A percentile compares a stretch with the other conserved stretches of the same genome.
These are phyloP conservation scores for Lepidium didymum DNA, from an alignment of 345 rosid genomes.

Conservation along the genomic window DNA sequence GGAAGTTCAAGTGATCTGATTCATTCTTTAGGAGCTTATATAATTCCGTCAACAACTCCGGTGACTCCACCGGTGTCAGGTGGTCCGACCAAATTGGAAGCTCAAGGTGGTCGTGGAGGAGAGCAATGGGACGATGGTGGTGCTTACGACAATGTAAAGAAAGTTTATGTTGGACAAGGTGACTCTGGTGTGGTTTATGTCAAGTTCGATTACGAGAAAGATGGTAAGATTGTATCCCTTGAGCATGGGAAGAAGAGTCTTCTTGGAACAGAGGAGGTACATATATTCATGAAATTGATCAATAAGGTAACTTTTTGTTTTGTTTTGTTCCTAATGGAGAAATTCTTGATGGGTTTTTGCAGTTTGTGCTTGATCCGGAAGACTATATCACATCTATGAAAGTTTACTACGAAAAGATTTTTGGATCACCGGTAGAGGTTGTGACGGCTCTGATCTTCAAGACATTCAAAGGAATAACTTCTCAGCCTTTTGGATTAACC, in stretches of 20 bases:
- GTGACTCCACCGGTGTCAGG: slow-evolving; percentile 5
- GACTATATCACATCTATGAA: slow-evolving; percentile 23
- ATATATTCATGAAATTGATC: neutral
- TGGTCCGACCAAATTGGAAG: slow-evolving; percentile 23
- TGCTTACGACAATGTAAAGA: slow-evolving; percentile 22
- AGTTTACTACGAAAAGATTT: slow-evolving; percentile 28
- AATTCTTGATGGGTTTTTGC: too few relatives aligned
- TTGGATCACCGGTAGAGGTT: slow-evolving; percentile 2
- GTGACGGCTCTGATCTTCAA: slow-evolving; percentile 19
- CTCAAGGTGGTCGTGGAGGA: slow-evolving; percentile 31
- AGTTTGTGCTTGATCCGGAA: slow-evolving; percentile 17
- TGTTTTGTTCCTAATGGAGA: neutral
- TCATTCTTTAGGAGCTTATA: slow-evolving; percentile 24
- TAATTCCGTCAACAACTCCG: slow-evolving; percentile 6
- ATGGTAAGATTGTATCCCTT: slow-evolving; percentile 20
- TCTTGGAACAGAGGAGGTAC: slow-evolving; percentile 28
- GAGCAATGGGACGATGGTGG: slow-evolving; percentile 31
- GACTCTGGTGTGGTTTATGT: slow-evolving; percentile 27
- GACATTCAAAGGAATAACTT: slow-evolving; percentile 17
- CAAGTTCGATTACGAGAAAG: slow-evolving; percentile 26
- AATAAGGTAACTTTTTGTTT: neutral
- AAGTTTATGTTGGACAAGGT: slow-evolving; percentile 30
- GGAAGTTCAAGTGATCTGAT: slow-evolving; percentile 18
- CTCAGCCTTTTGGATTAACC: slow-evolving; percentile 20
- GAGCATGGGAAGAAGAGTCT: slow-evolving; percentile 28